Base-by-base conservation (phyloP, 2,329 filamentous ascomycete species). In the Hypoxylon sp. region DNA sequence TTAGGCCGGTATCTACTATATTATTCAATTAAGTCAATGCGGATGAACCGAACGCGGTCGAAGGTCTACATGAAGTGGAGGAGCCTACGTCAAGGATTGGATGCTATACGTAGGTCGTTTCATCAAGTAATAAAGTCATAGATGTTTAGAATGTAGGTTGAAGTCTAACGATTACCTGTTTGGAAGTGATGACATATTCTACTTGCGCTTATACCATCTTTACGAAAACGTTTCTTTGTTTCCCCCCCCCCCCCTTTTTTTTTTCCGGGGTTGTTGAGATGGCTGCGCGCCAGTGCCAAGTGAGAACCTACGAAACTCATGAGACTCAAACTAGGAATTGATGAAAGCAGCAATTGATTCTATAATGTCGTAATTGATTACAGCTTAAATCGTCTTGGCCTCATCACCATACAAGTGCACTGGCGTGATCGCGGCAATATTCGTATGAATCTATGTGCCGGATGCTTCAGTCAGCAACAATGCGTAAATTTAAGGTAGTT, bases 331-430 rank as follows among this genome's bases (percentile, higher is more conserved):
- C 52, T 17, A 51, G 7, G 30, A 36, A 4, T 30, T 17, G 11
- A 14, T 13, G 32, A 63, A 55, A 14, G n/a, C 2, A 13, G 46
- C 4, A 7, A 63, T 49, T 64, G 60, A 64, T 60, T 67, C 65
- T 38, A 48, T 1, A 17, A 67, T 64, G 56, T 64, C 56, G 60
- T 67, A 63, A 64, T 67, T 7, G 49, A 63, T 57, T 14, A 30
- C 3, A 28, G 17, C 10, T 13, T 17, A 28, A 28, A 19, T 41
- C 30, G 3, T 14, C 21, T 9, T 30, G 19, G 7, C 41, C 13
- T 48, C 21, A 23, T 13, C 11, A 11, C 3, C 17, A 5, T 23
- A 23, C n/a, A n/a, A 1, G 2, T 11, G 19, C 13, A 23, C 7
- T 19, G 4, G 14, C 10, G 3, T 4, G 25, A 46, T 3, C 19